Conservation (phyloP, 495 filamentous ascomycete species). For the Bryoglossum gracile region DNA sequence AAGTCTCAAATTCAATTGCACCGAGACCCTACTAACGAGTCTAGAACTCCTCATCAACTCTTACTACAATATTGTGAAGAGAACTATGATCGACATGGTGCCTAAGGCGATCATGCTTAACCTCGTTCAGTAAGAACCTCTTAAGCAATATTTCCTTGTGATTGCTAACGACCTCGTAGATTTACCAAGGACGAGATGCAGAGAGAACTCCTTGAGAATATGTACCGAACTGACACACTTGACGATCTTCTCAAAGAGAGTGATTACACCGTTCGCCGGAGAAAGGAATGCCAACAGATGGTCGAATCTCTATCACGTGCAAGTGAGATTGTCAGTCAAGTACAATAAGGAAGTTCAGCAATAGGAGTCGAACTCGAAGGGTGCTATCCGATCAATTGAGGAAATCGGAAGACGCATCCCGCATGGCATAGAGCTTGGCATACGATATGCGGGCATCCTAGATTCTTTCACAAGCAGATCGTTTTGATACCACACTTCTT, state of each 20-base stretch:
- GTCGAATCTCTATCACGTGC: slow-evolving; percentile 84
- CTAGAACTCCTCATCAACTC: slow-evolving; percentile 89
- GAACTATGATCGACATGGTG: slow-evolving; percentile 99
- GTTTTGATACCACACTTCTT: slow-evolving; percentile 23
- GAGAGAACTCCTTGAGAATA: slow-evolving; percentile 91
- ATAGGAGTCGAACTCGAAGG: slow-evolving; percentile 3
- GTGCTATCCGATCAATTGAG: slow-evolving; percentile 1
- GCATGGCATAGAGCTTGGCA: slow-evolving; percentile 18
- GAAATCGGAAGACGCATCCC: slow-evolving; percentile 3
- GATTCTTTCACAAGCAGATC: slow-evolving; percentile 13
- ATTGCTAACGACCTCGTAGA: slow-evolving; percentile 38
- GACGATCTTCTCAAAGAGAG: slow-evolving; percentile 96
- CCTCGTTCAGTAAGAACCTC: slow-evolving; percentile 66
- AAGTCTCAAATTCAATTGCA: slow-evolving; percentile 35
- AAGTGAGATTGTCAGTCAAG: slow-evolving; percentile 93
- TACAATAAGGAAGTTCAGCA: slow-evolving; percentile 52
- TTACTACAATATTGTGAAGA: slow-evolving; percentile 95
- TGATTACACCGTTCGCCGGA: slow-evolving; percentile 88
- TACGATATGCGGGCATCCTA: slow-evolving; percentile 14
- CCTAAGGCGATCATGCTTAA: slow-evolving; percentile 99
- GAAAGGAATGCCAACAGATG: slow-evolving; percentile 99
- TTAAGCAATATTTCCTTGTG: background rate
- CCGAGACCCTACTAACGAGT: slow-evolving; percentile 20
- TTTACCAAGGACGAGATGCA: slow-evolving; percentile 99
- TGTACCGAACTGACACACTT: slow-evolving; percentile 85